Evolutionary conservation across 176 grass and related monocot species (phyloP).

Genomic region (Zea luxurians): DNA sequence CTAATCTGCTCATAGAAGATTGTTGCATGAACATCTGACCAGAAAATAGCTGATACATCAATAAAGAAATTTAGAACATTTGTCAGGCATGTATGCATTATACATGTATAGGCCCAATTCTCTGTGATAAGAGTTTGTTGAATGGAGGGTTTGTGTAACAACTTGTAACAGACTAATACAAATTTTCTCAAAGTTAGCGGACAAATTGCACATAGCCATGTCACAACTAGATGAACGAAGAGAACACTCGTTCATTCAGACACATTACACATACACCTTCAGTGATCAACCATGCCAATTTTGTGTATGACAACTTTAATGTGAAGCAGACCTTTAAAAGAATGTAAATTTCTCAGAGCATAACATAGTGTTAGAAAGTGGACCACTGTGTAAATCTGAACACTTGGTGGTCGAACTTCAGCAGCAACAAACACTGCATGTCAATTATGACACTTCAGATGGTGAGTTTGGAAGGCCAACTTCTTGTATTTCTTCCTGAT

Average conservation of each 20-base stretch:
- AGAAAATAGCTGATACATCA: slow-evolving; percentile 9
- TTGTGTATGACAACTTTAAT: neutral
- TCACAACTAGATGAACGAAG: neutral
- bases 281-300: neutral
- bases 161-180: neutral
- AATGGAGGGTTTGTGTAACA: neutral
- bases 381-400: neutral
- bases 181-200: neutral
- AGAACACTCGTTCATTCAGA: neutral
- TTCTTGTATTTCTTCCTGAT: slow-evolving; percentile 73
- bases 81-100: neutral
- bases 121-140: neutral
- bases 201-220: neutral
- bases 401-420: slow-evolving; percentile 35
- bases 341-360: neutral
- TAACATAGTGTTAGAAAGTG: neutral
- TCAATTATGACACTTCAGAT: slow-evolving; percentile 42
- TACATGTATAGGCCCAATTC: neutral
- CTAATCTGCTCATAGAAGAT: slow-evolving; percentile 60
- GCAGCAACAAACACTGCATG: slow-evolving; percentile 37
- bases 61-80: neutral
- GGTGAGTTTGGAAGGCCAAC: slow-evolving; percentile 58
- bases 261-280: neutral
- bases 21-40: slow-evolving; percentile 13
- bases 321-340: neutral